phyloP scores from a whole-genome alignment of 2,329 filamentous ascomycete genomes.

The Penicillium decumbens region DNA sequence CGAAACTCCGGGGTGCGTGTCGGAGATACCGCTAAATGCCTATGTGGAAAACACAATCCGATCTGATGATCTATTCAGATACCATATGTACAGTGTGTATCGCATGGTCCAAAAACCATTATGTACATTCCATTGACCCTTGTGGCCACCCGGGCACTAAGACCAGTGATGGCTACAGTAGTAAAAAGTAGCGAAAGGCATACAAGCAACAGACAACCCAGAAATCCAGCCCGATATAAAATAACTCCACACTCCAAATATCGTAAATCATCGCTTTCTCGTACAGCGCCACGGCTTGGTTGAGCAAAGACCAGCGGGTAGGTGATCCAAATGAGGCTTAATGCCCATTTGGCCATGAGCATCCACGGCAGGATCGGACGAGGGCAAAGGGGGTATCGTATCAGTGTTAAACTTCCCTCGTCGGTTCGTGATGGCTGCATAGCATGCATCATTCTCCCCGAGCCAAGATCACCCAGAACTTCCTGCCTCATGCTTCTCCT shows the following conservation, averaged over 20 bases:
- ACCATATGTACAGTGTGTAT: slow-evolving; percentile 7
- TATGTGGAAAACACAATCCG: not conserved
- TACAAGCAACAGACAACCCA: not conserved
- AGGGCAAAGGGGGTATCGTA: slow-evolving; percentile 22
- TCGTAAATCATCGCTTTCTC: slow-evolving; percentile 14
- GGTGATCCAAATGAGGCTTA: not conserved
- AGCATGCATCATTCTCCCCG: not conserved
- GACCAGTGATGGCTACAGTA: not conserved
- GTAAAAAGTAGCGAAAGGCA: not conserved
- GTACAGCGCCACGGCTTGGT: slow-evolving; percentile 3
- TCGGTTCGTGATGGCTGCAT: slow-evolving; percentile 7
- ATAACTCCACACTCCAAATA: slow-evolving; percentile 8
- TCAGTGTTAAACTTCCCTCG: slow-evolving; percentile 15
- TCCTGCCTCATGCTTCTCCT: slow-evolving; percentile 25
- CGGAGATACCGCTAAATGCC: not conserved
- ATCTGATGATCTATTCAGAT: slow-evolving; percentile 9
- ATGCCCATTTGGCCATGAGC: not conserved
- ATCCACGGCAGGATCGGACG: not conserved
- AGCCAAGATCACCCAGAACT: slow-evolving; percentile 24
- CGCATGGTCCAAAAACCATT: slow-evolving; percentile 1
- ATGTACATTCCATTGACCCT: slow-evolving; percentile 12
- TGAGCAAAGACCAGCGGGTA: not conserved
- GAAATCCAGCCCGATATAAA: not conserved
- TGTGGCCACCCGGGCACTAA: not conserved
- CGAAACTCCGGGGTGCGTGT: not conserved